A percentile compares a stretch with the other conserved stretches of the same genome.
phyloP scores from a whole-genome alignment of 176 grass and related monocot species.

The Phragmites australis region DNA sequence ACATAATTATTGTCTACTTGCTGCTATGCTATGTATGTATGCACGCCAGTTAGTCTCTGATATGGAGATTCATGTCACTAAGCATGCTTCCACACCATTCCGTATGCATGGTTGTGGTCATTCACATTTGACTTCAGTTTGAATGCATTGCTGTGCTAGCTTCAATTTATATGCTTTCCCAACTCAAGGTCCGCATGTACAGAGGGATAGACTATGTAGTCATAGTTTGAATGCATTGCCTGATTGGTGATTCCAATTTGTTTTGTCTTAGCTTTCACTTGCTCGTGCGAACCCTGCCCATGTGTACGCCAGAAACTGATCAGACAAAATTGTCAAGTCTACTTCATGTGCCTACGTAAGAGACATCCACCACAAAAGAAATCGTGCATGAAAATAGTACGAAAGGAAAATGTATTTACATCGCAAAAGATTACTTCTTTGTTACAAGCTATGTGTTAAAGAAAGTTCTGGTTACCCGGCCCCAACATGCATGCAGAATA shows the following conservation, averaged over 20 bases:
- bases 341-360: not conserved
- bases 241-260: not conserved
- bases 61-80: not conserved
- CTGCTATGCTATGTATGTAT: not conserved
- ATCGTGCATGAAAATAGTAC: not conserved
- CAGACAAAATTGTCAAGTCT: not conserved
- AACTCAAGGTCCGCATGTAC: not conserved
- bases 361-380: not conserved
- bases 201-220: not conserved
- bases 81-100: slow-evolving; percentile 27
- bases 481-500: too few species aligned
- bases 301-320: not conserved
- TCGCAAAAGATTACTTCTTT: too few species aligned
- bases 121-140: slow-evolving; percentile 25
- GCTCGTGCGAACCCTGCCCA: not conserved
- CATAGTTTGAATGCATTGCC: not conserved
- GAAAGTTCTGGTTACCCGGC: too few species aligned
- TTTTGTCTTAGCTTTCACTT: not conserved
- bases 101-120: not conserved
- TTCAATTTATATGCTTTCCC: not conserved
- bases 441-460: too few species aligned
- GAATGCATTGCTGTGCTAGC: not conserved
- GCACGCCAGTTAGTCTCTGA: not conserved
- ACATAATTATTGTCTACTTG: not conserved
- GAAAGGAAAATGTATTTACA: too few species aligned